Percentiles rank a stretch among this genome's conserved stretches.
Conservation (phyloP, 805 yeast species). For the Schizosaccharomyces lindneri region DNA sequence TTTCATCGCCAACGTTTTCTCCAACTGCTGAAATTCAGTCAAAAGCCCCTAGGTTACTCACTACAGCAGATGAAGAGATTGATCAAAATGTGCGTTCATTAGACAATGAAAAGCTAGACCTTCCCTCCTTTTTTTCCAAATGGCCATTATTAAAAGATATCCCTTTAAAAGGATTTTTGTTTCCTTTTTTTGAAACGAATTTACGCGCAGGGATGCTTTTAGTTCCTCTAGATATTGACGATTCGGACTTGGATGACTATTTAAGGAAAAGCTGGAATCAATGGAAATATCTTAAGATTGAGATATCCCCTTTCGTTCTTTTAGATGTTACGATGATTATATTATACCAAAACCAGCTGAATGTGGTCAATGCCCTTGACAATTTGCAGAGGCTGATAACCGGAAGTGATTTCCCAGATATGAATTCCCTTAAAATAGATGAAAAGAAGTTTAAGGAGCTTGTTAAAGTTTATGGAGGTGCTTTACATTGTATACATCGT, state of each 20-base stretch:
- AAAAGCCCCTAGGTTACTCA: not conserved
- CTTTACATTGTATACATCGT: no score
- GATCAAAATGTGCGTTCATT: not conserved
- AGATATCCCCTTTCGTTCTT: not conserved
- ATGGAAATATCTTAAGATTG: not conserved
- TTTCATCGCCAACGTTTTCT: not conserved
- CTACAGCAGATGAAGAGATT: not conserved
- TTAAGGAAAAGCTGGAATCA: not conserved
- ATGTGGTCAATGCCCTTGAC: not conserved
- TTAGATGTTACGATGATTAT: not conserved
- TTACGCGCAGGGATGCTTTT: not conserved
- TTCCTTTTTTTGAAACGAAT: not conserved
- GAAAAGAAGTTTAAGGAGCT: no score
- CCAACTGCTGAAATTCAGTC: not conserved
- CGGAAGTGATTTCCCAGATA: no score
- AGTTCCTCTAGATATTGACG: not conserved
- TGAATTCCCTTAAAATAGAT: no score
- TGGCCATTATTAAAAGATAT: not conserved
- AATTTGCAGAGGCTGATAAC: no score
- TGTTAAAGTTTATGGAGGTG: no score
- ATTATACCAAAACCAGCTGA: not conserved
- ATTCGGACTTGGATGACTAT: not conserved
- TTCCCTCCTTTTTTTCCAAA: not conserved
- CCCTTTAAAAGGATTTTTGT: not conserved
- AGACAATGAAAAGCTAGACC: not conserved